A percentile compares a stretch with the other conserved stretches of the same genome.
Conservation (phyloP, 2,329 filamentous ascomycete genomes). For the Trichophyton simii region DNA sequence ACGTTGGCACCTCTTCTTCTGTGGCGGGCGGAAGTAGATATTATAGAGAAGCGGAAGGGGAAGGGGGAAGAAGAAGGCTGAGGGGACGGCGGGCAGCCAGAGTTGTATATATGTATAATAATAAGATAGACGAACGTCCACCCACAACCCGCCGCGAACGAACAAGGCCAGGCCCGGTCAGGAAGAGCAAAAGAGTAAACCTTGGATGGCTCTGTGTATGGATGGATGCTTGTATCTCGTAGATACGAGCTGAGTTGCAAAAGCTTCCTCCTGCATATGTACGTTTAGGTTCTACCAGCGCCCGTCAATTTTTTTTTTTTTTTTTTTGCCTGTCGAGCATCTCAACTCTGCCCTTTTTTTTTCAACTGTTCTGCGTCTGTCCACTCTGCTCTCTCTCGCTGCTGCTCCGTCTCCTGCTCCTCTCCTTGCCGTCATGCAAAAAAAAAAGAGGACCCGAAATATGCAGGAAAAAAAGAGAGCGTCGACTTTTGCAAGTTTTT, state of each 20-base stretch:
- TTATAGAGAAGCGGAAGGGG: background rate
- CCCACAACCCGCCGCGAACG: too few species aligned
- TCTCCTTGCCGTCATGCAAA: background rate
- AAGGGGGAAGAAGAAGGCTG: background rate
- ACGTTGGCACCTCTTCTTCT: constrained; percentile 2
- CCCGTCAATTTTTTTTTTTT: background rate
- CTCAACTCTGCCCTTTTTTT: background rate
- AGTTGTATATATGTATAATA: background rate
- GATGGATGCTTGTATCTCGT: background rate
- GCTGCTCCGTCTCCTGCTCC: background rate
- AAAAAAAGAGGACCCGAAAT: too few species aligned
- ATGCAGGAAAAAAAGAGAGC: too few species aligned
- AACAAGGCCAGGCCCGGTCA: background rate
- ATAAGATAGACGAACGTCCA: background rate
- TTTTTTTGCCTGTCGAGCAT: background rate
- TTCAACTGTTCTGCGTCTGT: background rate
- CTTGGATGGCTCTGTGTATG: background rate
- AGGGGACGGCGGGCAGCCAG: background rate
- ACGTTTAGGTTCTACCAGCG: background rate
- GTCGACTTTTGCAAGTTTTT: background rate
- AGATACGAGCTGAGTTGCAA: constrained; percentile 4
- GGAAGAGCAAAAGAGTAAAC: background rate
- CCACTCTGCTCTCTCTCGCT: background rate
- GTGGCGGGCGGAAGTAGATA: background rate
- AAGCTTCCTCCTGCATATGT: constrained; percentile 5